These are phyloP conservation scores for Pseudopyricularia cyperi DNA, from an alignment of 2,329 filamentous ascomycete species.

Conservation along the genomic window DNA sequence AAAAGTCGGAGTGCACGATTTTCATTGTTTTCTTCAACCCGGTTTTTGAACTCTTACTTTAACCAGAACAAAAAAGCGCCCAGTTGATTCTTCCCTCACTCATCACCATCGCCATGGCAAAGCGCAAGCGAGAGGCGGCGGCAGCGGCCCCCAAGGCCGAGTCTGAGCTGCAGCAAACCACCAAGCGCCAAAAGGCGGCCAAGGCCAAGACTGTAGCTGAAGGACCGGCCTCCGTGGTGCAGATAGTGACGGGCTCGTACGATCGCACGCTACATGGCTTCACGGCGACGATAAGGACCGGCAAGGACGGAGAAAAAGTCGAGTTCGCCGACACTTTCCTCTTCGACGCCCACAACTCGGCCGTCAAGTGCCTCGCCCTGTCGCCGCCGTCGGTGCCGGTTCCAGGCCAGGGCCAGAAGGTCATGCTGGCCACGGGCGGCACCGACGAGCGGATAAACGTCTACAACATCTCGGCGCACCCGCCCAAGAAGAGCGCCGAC, in stretches of 20 bases:
- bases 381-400: constrained; percentile 57
- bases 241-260: constrained; percentile 88
- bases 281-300: constrained; percentile 51
- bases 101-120: constrained; percentile 11
- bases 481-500: constrained; percentile 35
- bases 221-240: constrained; percentile 31
- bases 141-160: constrained; percentile 7
- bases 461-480: constrained; percentile 70
- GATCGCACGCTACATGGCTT: constrained; percentile 86
- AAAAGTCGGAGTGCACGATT: too few relatives aligned
- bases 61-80: neutral
- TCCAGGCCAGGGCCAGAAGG: constrained; percentile 58
- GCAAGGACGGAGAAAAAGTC: constrained; percentile 18
- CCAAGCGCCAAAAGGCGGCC: neutral
- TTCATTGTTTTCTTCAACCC: too few relatives aligned
- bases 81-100: neutral
- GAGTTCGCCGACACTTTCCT: constrained; percentile 87
- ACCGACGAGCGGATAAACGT: constrained; percentile 93
- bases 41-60: neutral
- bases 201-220: neutral
- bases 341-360: constrained; percentile 84
- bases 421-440: constrained; percentile 80
- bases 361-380: constrained; percentile 78
- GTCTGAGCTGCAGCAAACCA: constrained; percentile 3
- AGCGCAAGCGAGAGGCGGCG: constrained; percentile 15